Conservation (phyloP, 768 basidiomycete species). For the Collybiopsis confluens region DNA sequence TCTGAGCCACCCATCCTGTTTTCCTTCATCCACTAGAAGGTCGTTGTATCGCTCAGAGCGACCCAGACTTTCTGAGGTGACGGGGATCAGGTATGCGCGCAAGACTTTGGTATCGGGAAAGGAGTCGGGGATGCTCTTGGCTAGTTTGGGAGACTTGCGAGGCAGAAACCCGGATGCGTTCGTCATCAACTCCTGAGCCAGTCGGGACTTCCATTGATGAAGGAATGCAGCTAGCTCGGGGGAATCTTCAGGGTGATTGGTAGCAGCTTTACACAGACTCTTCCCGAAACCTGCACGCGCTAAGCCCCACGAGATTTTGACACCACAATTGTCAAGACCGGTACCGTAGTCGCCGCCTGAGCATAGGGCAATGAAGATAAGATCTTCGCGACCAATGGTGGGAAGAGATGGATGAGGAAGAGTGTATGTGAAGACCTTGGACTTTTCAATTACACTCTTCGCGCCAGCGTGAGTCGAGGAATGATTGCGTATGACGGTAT, state of each 20-base stretch:
- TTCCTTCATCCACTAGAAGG: slow-evolving; percentile 12
- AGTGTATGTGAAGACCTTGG: slow-evolving; percentile 53
- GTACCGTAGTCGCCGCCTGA: slow-evolving; percentile 89
- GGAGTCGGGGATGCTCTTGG: slow-evolving; percentile 55
- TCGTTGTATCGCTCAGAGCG: slow-evolving; percentile 29
- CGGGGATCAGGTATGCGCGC: slow-evolving; percentile 72
- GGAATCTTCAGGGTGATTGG: slow-evolving; percentile 40
- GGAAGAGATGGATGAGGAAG: slow-evolving; percentile 39
- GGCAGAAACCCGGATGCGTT: slow-evolving; percentile 62
- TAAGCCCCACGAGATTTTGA: slow-evolving; percentile 69
- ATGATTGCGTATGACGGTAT: slow-evolving; percentile 79
- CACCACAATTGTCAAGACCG: slow-evolving; percentile 65
- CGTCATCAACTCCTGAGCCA: slow-evolving; percentile 63
- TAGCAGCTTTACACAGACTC: slow-evolving; percentile 43
- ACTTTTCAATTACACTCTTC: slow-evolving; percentile 69
- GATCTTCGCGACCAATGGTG: slow-evolving; percentile 48
- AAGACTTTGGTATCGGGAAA: slow-evolving; percentile 77
- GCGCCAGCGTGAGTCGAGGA: slow-evolving; percentile 62
- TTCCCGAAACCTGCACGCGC: slow-evolving; percentile 82
- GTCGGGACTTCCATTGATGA: slow-evolving; percentile 54
- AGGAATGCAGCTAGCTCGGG: slow-evolving; percentile 50
- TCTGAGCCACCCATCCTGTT: slow-evolving; percentile 41
- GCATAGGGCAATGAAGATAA: slow-evolving; percentile 79
- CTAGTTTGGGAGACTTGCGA: slow-evolving; percentile 59
- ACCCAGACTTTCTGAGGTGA: slow-evolving; percentile 64